Base-by-base conservation (phyloP, 345 rosid genomes). In the Hibiscus mutabilis region DNA sequence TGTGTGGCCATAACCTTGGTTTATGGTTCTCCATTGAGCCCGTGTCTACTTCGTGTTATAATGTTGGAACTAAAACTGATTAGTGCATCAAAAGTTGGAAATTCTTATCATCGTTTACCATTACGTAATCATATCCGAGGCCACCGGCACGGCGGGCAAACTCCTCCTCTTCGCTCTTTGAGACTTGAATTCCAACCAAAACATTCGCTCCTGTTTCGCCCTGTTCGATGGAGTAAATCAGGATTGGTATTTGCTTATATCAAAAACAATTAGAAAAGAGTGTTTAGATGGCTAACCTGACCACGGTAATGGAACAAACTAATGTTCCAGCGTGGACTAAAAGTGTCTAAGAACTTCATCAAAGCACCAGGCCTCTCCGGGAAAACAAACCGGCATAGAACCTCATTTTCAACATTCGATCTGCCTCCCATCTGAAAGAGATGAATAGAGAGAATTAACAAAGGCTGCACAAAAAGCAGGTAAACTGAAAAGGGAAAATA, bases 281-380 rank as follows among this genome's bases (percentile, higher is more conserved):
- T 25, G 1, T 25, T 25, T 25, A 25, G 27, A 25, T 25, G 27
- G 27, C 27, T 25, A 7, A 40, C 8, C 8, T 1, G 56, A 71
- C 80, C 85, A 70, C 98, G 93, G 84, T 92, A 96, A 80, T 89
- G 98, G 88, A 96, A 92, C 83, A 92, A 84, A 69, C 87, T 92
- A 49, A 96, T 96, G 83, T 96, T 87, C 98, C 99, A 92, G 18
- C 88, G 85, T 2, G 99, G 97, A 87, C 99, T 92, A 77, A 92
- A 89, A 18, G 92, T 58, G 70, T 95, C 88, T 81, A 95, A 86
- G 82, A 92, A 95, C 87, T 90, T 91, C 96, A 92, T 84, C 69
- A 95, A 80, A 66, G 99, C 85, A 69, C 98, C 97, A 21, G 98
- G 98, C 77, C 97, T 89, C 83, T 95, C 99, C 0, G 99, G 98